Evolutionary conservation across 805 yeast genomes (phyloP).

Genomic region (Ogataea paradorogensis): DNA sequence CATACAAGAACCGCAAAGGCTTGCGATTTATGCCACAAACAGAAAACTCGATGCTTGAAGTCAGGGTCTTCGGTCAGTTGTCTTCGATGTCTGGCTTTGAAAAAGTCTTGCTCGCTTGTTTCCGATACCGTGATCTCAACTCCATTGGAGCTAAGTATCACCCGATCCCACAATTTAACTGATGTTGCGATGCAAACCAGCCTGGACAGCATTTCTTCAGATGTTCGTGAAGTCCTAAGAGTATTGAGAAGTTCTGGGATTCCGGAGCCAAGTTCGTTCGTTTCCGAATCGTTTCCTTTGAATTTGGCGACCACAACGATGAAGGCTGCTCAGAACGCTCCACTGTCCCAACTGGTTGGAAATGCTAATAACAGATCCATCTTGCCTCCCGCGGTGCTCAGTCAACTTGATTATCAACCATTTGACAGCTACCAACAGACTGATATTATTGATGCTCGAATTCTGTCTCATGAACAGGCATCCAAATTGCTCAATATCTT

Average conservation of each 20-base stretch:
- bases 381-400: conserved; percentile 21
- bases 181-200: not conserved
- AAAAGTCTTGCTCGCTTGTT: conserved; percentile 50
- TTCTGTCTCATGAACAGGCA: conserved; percentile 49
- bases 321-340: conserved; percentile 39
- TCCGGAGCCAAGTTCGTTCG: conserved; percentile 8
- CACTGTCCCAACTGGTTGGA: conserved; percentile 40
- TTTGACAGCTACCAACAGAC: conserved; percentile 12
- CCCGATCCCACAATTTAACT: not conserved
- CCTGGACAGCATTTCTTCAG: conserved; percentile 11
- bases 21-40: conserved; percentile 32
- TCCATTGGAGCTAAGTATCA: not conserved
- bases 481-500: conserved; percentile 52
- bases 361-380: conserved; percentile 33
- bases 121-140: not conserved
- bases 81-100: conserved; percentile 55
- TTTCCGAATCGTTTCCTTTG: conserved; percentile 2
- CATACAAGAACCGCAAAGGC: conserved; percentile 32
- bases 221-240: conserved; percentile 14
- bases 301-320: conserved; percentile 16
- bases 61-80: conserved; percentile 49
- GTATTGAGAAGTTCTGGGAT: conserved; percentile 8
- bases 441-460: conserved; percentile 51
- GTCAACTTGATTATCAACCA: conserved; percentile 14
- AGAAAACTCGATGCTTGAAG: conserved; percentile 55